A percentile compares a stretch with the other conserved stretches of the same genome.
These are phyloP conservation scores for Polygonum maritimum DNA, from an alignment of 148 eudicot genomes.

Conservation along the genomic window DNA sequence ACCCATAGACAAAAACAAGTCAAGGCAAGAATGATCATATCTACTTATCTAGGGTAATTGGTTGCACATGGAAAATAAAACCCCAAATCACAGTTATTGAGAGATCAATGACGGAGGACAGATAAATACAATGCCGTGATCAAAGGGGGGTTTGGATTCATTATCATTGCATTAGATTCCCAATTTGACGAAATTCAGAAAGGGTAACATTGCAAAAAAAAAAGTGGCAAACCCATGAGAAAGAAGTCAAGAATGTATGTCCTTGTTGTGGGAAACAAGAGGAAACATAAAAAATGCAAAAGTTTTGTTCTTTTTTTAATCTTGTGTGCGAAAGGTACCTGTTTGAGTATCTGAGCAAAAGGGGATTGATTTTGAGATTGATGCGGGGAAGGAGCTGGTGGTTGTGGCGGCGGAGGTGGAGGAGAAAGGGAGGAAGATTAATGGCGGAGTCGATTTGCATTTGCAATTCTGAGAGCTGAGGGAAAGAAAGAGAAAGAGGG, in stretches of 20 bases:
- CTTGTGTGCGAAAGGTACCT: constrained; percentile 3
- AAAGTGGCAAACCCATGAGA: not conserved
- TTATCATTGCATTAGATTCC: not conserved
- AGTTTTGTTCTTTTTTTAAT: not conserved
- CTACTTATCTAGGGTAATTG: not conserved
- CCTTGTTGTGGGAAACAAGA: not conserved
- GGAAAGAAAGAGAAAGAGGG: not conserved
- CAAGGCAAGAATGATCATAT: constrained; percentile 8
- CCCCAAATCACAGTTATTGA: not conserved
- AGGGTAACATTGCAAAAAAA: not conserved
- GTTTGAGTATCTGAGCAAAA: not conserved
- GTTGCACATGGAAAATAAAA: not conserved
- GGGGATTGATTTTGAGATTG: not conserved
- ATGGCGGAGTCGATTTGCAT: not conserved
- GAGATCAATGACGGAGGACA: not conserved
- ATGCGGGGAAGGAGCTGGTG: not conserved
- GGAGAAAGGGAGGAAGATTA: not conserved
- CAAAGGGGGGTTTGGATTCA: constrained; percentile 5
- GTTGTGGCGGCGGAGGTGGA: constrained; percentile 3
- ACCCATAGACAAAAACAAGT: not conserved
- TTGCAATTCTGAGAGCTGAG: not conserved
- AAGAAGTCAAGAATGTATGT: not conserved
- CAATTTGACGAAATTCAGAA: not conserved
- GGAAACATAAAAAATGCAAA: not conserved
- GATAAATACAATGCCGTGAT: not conserved